A percentile compares a stretch with the other conserved stretches of the same genome.
Evolutionary conservation across 106 monocot species (phyloP).

Genomic region (Amphibolis antarctica): DNA sequence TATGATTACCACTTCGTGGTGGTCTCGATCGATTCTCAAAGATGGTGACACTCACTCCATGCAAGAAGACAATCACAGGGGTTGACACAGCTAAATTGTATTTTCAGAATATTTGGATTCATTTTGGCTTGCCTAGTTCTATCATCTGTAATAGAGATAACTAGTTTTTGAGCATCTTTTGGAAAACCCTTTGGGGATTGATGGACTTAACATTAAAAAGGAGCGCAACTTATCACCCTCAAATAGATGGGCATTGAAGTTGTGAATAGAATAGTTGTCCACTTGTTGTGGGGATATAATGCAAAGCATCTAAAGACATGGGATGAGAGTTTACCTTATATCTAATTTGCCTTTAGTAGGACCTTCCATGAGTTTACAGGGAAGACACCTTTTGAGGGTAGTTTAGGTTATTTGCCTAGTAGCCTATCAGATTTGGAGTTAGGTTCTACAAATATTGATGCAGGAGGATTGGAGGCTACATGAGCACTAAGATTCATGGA

Average conservation of each 20-base stretch:
- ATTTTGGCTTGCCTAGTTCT: too few relatives aligned
- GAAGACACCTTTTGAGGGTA: not conserved
- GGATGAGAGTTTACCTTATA: not conserved
- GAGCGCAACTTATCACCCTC: too few relatives aligned
- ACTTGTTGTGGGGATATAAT: too few relatives aligned
- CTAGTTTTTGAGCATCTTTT: too few relatives aligned
- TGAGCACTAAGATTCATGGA: not conserved
- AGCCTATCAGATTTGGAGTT: not conserved
- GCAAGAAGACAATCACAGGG: not conserved
- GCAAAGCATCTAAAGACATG: not conserved
- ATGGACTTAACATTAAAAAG: too few relatives aligned
- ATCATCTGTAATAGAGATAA: too few relatives aligned
- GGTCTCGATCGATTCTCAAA: not conserved
- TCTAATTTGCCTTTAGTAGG: not conserved
- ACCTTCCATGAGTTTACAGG: not conserved
- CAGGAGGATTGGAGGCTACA: not conserved
- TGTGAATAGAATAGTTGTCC: too few relatives aligned
- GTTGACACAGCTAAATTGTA: slow-evolving; percentile 1
- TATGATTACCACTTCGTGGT: not conserved
- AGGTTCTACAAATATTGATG: not conserved
- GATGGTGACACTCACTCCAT: not conserved
- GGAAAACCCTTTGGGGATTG: too few relatives aligned
- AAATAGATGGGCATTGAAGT: too few relatives aligned
- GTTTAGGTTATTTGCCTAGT: not conserved
- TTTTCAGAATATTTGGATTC: not conserved